These are phyloP conservation scores for Penicillium verhagenii DNA, from an alignment of 495 filamentous ascomycete species.

Conservation along the genomic window DNA sequence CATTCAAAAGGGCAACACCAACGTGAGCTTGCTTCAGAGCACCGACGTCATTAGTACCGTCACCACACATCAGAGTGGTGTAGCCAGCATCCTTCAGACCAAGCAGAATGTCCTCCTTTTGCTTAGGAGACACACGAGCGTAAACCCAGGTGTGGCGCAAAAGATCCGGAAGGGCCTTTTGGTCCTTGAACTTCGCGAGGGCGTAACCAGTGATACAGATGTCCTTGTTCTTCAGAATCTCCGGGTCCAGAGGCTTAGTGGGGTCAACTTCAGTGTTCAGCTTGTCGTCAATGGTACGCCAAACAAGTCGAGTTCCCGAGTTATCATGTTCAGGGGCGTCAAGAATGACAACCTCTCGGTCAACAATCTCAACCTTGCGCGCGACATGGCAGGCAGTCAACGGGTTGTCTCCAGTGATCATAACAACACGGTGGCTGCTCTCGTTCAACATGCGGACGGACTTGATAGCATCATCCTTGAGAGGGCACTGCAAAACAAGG, in stretches of 20 bases:
- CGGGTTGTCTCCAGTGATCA: constrained; percentile 99
- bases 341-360: constrained; percentile 90
- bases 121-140: constrained; percentile 94
- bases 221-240: constrained; percentile 84
- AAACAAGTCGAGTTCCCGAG: constrained; percentile 79
- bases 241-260: constrained; percentile 71
- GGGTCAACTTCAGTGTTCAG: constrained; percentile 85
- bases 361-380: constrained; percentile 93
- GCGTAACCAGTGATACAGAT: constrained; percentile 97
- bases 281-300: constrained; percentile 94
- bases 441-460: constrained; percentile 97
- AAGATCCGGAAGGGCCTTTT: constrained; percentile 67
- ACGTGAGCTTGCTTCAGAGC: constrained; percentile 98
- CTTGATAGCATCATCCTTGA: constrained; percentile 95
- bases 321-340: constrained; percentile 91
- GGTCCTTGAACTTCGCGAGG: constrained; percentile 81
- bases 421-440: constrained; percentile 95
- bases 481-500: constrained; percentile 87
- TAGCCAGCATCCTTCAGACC: constrained; percentile 96
- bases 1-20: constrained; percentile 93
- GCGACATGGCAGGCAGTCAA: constrained; percentile 96
- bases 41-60: constrained; percentile 98
- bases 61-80: constrained; percentile 97
- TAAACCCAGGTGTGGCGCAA: constrained; percentile 96
- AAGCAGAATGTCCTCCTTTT: constrained; percentile 97